Evolutionary conservation across 345 rosid species (phyloP).

Genomic region (Brassica juncea): DNA sequence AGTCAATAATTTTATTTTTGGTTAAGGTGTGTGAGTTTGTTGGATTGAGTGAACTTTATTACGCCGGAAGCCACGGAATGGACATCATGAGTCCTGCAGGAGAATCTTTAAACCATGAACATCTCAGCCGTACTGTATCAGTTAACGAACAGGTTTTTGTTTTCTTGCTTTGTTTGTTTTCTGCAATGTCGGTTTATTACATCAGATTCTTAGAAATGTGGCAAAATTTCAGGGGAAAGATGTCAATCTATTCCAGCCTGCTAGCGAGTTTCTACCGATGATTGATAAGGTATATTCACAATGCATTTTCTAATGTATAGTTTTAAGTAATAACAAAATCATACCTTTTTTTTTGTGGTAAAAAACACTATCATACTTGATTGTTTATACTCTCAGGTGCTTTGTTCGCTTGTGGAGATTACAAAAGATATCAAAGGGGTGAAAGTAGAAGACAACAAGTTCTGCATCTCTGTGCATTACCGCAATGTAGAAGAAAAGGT

Average conservation of each 20-base stretch:
- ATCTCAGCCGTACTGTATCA: conserved; percentile 48
- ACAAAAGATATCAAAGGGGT: conserved; percentile 73
- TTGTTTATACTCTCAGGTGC: conserved; percentile 50
- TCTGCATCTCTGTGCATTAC: conserved; percentile 92
- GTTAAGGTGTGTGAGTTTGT: conserved; percentile 82
- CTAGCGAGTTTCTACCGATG: conserved; percentile 75
- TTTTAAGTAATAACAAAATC: neutral
- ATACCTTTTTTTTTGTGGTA: too few relatives aligned
- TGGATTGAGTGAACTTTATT: conserved; percentile 69
- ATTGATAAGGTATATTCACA: conserved; percentile 53
- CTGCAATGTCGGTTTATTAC: neutral
- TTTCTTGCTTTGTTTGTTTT: neutral
- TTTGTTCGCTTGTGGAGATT: conserved; percentile 54
- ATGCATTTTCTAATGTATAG: neutral
- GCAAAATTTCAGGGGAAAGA: conserved; percentile 54
- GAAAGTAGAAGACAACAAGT: conserved; percentile 82
- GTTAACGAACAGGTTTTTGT: conserved; percentile 59
- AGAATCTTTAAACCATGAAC: conserved; percentile 45
- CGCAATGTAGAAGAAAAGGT: conserved; percentile 86
- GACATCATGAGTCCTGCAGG: conserved; percentile 83
- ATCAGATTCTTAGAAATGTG: conserved; percentile 22
- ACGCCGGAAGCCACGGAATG: conserved; percentile 99
- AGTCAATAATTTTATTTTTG: neutral
- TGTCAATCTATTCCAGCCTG: conserved; percentile 78
- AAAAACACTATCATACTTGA: neutral